Conservation (phyloP, 1,284 basidiomycete species). For the Trichosporon sp. region DNA sequence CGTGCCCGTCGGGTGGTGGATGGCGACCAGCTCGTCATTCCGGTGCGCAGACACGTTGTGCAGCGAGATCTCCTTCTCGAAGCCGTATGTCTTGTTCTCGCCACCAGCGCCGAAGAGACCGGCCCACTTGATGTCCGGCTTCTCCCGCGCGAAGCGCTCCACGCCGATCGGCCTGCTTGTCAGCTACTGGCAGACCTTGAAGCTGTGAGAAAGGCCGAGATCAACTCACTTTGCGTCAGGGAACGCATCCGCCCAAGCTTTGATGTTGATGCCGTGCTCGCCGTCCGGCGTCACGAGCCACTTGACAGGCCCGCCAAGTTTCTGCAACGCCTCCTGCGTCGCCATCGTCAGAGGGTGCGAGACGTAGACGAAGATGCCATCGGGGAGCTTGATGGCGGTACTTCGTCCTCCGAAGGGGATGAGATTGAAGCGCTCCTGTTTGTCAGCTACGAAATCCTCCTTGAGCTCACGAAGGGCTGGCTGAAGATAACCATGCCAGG, state of each 20-base stretch:
- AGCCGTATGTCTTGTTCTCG: conserved; percentile 59
- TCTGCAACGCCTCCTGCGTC: conserved; percentile 64
- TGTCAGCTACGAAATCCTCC: not conserved
- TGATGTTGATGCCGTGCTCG: conserved; percentile 51
- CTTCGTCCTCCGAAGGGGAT: conserved; percentile 73
- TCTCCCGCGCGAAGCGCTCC: conserved; percentile 45
- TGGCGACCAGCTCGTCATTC: conserved; percentile 85
- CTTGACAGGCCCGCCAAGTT: conserved; percentile 68
- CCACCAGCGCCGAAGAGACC: conserved; percentile 44
- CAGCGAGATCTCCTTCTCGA: conserved; percentile 61
- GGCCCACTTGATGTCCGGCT: conserved; percentile 49
- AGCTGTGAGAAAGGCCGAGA: too few relatives aligned
- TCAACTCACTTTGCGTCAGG: conserved; percentile 60
- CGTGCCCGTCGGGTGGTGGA: conserved; percentile 70
- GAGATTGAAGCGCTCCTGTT: conserved; percentile 56
- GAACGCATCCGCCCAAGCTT: conserved; percentile 55
- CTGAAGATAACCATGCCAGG: conserved; percentile 46
- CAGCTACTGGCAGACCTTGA: not conserved
- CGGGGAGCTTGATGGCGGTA: conserved; percentile 70
- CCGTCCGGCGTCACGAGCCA: conserved; percentile 52
- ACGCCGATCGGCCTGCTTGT: conserved; percentile 48
- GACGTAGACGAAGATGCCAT: conserved; percentile 77
- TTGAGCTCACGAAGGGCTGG: conserved; percentile 41
- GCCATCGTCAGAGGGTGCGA: conserved; percentile 71
- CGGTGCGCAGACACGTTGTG: conserved; percentile 73